These are phyloP conservation scores for Pestalotiopsis fici DNA, from an alignment of 2,329 filamentous ascomycete species.

Conservation along the genomic window DNA sequence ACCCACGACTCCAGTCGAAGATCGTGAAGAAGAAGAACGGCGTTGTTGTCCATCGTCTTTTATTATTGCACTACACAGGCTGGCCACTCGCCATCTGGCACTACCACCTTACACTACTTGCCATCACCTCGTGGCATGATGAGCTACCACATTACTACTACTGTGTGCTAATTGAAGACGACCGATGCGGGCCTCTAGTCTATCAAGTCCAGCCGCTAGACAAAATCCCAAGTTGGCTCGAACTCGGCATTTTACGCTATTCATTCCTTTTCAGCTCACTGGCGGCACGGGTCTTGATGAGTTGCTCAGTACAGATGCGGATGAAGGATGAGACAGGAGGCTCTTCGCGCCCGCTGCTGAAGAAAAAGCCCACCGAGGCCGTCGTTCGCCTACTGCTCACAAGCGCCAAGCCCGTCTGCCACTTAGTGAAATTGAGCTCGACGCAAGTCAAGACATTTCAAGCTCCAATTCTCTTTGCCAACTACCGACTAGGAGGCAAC, in stretches of 20 bases:
- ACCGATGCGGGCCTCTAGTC: background rate
- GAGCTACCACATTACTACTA: background rate
- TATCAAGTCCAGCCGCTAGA: background rate
- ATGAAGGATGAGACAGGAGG: background rate
- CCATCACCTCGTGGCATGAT: background rate
- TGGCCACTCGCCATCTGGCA: too few relatives aligned
- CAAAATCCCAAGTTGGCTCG: background rate
- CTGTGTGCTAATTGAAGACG: background rate
- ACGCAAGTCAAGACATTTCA: background rate
- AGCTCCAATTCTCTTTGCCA: background rate
- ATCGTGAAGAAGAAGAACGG: too few relatives aligned
- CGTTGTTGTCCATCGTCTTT: too few relatives aligned
- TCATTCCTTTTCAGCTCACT: background rate
- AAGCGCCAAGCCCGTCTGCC: background rate
- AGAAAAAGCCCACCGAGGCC: background rate
- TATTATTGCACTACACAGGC: too few relatives aligned
- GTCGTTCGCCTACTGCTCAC: constrained; percentile 1
- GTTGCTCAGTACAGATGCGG: background rate
- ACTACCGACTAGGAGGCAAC: background rate
- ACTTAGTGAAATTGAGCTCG: constrained; percentile 1
- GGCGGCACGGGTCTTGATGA: background rate
- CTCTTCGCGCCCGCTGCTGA: background rate
- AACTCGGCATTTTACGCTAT: background rate
- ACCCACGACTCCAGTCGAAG: too few relatives aligned
- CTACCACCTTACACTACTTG: background rate